These are phyloP conservation scores for Olyra latifolia DNA, from an alignment of 176 grass and related monocot species.

Conservation along the genomic window DNA sequence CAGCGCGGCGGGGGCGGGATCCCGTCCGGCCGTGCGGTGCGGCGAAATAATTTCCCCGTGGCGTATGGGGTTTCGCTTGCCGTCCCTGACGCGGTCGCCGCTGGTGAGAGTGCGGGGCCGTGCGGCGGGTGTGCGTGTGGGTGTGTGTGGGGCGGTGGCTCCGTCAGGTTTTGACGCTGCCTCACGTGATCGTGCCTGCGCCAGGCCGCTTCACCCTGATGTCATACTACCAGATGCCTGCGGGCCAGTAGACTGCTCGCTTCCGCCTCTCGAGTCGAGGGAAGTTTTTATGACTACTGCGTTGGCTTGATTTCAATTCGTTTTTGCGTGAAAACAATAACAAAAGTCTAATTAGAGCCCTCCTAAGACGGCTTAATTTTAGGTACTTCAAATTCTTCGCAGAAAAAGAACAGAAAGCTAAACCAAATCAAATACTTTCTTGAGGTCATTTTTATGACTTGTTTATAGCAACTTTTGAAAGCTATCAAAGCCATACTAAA, in stretches of 20 bases:
- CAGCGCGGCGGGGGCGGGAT: not conserved
- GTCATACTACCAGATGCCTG: not conserved
- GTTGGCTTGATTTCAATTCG: too few relatives aligned
- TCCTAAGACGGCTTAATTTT: too few relatives aligned
- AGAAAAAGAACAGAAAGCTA: too few relatives aligned
- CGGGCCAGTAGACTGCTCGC: not conserved
- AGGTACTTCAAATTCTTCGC: too few relatives aligned
- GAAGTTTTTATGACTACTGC: too few relatives aligned
- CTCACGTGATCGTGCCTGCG: constrained; percentile 32
- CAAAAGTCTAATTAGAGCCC: too few relatives aligned
- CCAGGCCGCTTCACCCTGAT: not conserved
- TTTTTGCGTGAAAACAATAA: too few relatives aligned
- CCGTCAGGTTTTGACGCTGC: not conserved
- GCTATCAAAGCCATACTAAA: too few relatives aligned
- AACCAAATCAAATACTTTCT: too few relatives aligned
- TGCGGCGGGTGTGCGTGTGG: not conserved
- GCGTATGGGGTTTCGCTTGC: constrained; percentile 8
- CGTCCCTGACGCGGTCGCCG: not conserved
- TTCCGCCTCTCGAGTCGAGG: too few relatives aligned
- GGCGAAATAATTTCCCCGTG: constrained; percentile 4
- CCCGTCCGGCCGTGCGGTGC: not conserved
- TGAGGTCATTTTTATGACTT: too few relatives aligned
- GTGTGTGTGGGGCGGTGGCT: not conserved
- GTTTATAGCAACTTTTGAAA: too few relatives aligned
- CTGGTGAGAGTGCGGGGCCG: not conserved